Evolutionary conservation across 2,329 filamentous ascomycete genomes (phyloP), one percentile per base, ranked within the genome.

Genomic region (Claviceps sorghi): DNA sequence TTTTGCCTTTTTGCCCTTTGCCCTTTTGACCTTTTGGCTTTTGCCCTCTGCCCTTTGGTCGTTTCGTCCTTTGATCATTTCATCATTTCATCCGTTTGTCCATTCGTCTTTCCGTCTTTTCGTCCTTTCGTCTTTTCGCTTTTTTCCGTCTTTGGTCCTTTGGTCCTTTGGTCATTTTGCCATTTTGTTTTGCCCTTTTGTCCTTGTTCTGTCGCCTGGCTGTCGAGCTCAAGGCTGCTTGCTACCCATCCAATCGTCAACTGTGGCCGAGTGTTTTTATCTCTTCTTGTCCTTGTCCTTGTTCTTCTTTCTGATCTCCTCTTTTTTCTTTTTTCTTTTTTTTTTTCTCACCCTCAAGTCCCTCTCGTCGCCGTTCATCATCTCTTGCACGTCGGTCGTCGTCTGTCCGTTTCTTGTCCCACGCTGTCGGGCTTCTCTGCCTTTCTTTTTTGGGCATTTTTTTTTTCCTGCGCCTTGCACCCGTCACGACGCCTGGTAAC

Each of bases 11-110:
- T 43, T 22, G 41, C 13, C 21, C 41, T 43, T 43, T 15, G 10
- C 11, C 19, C 10, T 21, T 11, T 42, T 11, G 8, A 9, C 19
- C 40, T 11, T 38, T 17, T 15, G 10, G 4, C 34, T 2, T 48
- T 47, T 36, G 29, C 43, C 30, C 55, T 56, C 53, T 54, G 43
- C 52, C 29, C 54, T 56, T 54, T 54, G 48, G 50, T 36, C 19
- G 21, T 41, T 48, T 53, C 47, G 54, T 38, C 51, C 48, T 44
- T 56, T 52, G 21, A 51, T 51, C n/a, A n/a, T n/a, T n/a, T 48
- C 44, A 13, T 43, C 11, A 13, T 29, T 48, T 26, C 50, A 52
- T 50, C 30, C 30, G 34, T 47, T n/a, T 15, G 5, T 38, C 7
- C 7, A 15, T 6, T 38, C 36, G 1, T 38, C 17, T 38, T 7